Evolutionary conservation across 2,329 filamentous ascomycete species (phyloP), one percentile per base, ranked within the genome.

Genomic region (Alternaria metachromatica): DNA sequence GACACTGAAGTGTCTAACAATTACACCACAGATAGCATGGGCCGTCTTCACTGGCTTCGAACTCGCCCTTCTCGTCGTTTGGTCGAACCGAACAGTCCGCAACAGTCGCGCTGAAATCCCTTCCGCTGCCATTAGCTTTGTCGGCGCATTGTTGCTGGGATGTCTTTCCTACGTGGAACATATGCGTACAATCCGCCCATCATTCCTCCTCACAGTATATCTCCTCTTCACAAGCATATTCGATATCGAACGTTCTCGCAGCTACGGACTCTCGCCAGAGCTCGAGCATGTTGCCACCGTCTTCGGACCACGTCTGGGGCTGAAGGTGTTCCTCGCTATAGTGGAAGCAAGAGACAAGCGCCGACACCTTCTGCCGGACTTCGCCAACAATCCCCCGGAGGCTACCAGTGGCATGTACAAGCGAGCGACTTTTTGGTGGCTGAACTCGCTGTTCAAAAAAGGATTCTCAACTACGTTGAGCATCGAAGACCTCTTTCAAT

Each of bases 371-470:
- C 74, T 79, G 13, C 64, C 73, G 4, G 75, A 80, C 23, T 84
- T 81, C 50, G 73, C 76, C 1, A 64, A 71, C 3, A 81, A 79
- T 45, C 84, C 86, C 1, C 82, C 80, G 0, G 87, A 89, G 69
- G 82, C 82, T 4, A 87, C 83, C 3, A 84, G 82, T 50, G 82
- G 85, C 4, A 76, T 86, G n/a, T 84, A 84, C 65, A 86, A 80
- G 63, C 78, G 80, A 46, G 76, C 75, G 0, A 74, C 86, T 12
- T 88, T 88, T 69, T 84, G 81, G 78, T 88, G 86, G 86, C 73
- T 87, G 54, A 87, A 84, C 61, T 80, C 81, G 3, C 71, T 89
- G 7, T 83, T 89, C 45, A 79, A 79, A 25, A 74, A 77, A 15
- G 86, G 86, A 0, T 87, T 82, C 74, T 80, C 74, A 5, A 83